Percentiles rank a stretch among this genome's conserved stretches.
These are phyloP conservation scores for Colletotrichum cereale DNA, from an alignment of 2,329 filamentous ascomycete species.

Conservation along the genomic window DNA sequence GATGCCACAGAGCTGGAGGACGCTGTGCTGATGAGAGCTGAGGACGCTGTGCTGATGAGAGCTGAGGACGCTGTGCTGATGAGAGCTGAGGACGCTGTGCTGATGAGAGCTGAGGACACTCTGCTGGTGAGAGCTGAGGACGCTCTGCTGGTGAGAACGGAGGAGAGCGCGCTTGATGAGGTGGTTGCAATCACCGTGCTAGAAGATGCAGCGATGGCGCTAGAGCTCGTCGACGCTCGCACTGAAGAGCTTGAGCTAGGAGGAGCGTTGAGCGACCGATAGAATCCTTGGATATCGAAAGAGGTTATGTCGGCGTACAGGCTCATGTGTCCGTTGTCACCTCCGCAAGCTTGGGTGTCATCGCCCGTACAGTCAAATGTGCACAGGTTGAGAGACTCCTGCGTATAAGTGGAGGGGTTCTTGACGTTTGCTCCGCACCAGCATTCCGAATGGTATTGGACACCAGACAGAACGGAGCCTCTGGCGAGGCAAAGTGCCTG, in stretches of 20 bases:
- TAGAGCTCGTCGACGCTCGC: conserved; percentile 17
- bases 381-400: conserved; percentile 45
- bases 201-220: conserved; percentile 27
- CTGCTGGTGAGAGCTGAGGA: neutral
- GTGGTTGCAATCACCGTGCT: conserved; percentile 23
- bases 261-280: conserved; percentile 28
- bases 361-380: conserved; percentile 49
- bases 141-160: neutral
- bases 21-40: neutral
- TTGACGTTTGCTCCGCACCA: conserved; percentile 47
- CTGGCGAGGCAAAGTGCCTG: conserved; percentile 46
- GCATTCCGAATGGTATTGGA: conserved; percentile 49
- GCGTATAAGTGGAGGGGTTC: conserved; percentile 44
- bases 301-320: conserved; percentile 48
- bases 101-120: too few species aligned
- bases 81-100: neutral
- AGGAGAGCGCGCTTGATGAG: conserved; percentile 1
- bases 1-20: neutral
- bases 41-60: neutral
- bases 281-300: conserved; percentile 45
- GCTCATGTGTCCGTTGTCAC: conserved; percentile 49
- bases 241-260: conserved; percentile 30
- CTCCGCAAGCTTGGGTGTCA: conserved; percentile 47
- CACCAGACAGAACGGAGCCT: conserved; percentile 51
- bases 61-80: neutral